These are phyloP conservation scores for Fusarium graminum DNA, from an alignment of 2,329 filamentous ascomycete species.

Conservation along the genomic window DNA sequence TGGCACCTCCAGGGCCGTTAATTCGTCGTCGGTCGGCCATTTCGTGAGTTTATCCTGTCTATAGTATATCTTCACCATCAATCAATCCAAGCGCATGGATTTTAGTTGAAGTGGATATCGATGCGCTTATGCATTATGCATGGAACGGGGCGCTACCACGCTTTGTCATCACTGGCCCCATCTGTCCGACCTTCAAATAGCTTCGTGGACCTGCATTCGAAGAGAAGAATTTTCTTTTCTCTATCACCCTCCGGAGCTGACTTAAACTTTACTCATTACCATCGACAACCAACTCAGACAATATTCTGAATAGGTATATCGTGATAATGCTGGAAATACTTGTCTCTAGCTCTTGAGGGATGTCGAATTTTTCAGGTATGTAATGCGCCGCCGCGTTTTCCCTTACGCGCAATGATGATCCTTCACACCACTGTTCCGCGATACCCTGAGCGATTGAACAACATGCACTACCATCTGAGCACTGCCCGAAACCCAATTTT, in stretches of 20 bases:
- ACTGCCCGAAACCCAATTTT: slow-evolving; percentile 5
- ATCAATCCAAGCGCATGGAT: slow-evolving; percentile 30
- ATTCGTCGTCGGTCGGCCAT: slow-evolving; percentile 91
- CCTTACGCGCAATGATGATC: slow-evolving; percentile 63
- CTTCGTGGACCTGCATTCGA: slow-evolving; percentile 17
- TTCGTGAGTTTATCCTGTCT: slow-evolving; percentile 16
- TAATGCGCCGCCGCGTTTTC: slow-evolving; percentile 21
- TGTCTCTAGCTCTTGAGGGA: slow-evolving; percentile 2
- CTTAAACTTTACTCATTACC: not conserved
- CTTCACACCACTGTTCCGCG: slow-evolving; percentile 71
- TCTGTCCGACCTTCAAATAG: slow-evolving; percentile 42
- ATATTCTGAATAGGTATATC: not conserved
- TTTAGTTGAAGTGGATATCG: slow-evolving; percentile 31
- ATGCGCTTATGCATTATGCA: slow-evolving; percentile 41
- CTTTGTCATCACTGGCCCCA: slow-evolving; percentile 45
- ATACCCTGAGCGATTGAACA: slow-evolving; percentile 71
- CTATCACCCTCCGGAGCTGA: slow-evolving; percentile 28
- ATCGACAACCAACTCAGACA: slow-evolving; percentile 1
- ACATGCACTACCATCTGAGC: slow-evolving; percentile 85
- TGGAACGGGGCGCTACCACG: slow-evolving; percentile 16
- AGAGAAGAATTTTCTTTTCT: slow-evolving; percentile 29
- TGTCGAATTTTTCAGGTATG: slow-evolving; percentile 43
- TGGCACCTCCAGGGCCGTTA: slow-evolving; percentile 86
- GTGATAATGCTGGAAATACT: not conserved
- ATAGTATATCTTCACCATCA: slow-evolving; percentile 3